These are phyloP conservation scores for Fusarium sp. DNA, from an alignment of 2,329 filamentous ascomycete species.

Conservation along the genomic window DNA sequence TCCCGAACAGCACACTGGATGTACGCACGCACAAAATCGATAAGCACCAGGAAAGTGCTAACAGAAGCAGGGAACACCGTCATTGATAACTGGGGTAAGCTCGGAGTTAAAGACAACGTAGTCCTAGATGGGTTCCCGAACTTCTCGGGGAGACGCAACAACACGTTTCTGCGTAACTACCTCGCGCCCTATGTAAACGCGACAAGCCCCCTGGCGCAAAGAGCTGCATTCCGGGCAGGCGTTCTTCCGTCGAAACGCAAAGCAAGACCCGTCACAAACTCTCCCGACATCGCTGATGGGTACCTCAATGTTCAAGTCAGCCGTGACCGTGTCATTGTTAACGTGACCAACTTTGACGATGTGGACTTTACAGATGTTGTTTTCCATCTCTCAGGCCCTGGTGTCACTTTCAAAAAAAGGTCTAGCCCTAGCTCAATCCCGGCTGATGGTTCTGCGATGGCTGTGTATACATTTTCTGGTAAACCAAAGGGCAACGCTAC, in stretches of 20 bases:
- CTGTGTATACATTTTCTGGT: conserved; percentile 6
- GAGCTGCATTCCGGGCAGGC: conserved; percentile 2
- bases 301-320: not conserved
- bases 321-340: not conserved
- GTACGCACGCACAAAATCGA: not conserved
- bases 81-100: conserved; percentile 12
- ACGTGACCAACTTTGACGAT: conserved; percentile 14
- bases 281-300: not conserved
- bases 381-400: not conserved
- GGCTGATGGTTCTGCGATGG: not conserved
- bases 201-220: conserved; percentile 4
- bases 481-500: not conserved
- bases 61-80: conserved; percentile 2
- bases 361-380: not conserved
- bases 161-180: conserved; percentile 14
- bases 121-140: conserved; percentile 9
- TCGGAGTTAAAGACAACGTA: conserved; percentile 3
- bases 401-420: not conserved
- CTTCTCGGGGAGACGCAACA: conserved; percentile 1
- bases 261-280: not conserved
- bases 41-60: not conserved
- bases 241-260: not conserved
- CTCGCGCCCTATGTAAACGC: not conserved
- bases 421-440: not conserved
- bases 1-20: conserved; percentile 6